Base-by-base conservation (phyloP, 257 asterid genomes). In the Echium plantagineum region DNA sequence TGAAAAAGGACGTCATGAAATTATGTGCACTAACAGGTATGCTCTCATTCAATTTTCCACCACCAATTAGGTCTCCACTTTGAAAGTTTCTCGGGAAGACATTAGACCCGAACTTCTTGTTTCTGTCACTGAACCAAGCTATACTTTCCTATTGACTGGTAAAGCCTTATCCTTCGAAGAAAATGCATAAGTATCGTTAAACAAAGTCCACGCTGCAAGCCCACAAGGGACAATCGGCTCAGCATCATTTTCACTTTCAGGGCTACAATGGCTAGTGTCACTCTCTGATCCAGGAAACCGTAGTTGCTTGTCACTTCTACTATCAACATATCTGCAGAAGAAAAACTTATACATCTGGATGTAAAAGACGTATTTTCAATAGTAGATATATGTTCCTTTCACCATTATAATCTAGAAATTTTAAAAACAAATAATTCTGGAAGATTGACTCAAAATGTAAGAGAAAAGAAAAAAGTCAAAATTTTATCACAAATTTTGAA, bases 71-170 rank as follows among this genome's bases (percentile, higher is more conserved):
- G 54, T 71, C 61, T 51, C 83, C 74, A 8, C 65, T 77, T 63
- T 87, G 97, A 73, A 87, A 90, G 65, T 90, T 85, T 58, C 78
- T 78, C 1, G 97, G 97, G 76, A 69, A 85, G 38, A 90, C 94
- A 7, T 77, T 15, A 15, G 85, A 59, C 3, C 94, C 85, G 57
- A 85, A 90, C 58, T 85, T 85, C 35, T 78, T 70, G n/a, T 70
- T 73, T 65, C 65, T 78, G 17, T 90, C 94, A 19, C 94, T 83
- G 46, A 24, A 54, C 97, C 96, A 87, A 0, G 97, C 78, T 12
- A 90, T 90, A 62, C 71, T 74, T 69, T 81, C 75, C 78, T 87
- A 76, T 80, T 81, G 59, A 90, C 72, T 20, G 74, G 48, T 62
- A 90, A 0, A 18, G 69, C 61, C 51, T 46, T 68, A 59, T 67